Base-by-base conservation (phyloP, 805 yeast species). In the Scheffersomyces stipitis region DNA sequence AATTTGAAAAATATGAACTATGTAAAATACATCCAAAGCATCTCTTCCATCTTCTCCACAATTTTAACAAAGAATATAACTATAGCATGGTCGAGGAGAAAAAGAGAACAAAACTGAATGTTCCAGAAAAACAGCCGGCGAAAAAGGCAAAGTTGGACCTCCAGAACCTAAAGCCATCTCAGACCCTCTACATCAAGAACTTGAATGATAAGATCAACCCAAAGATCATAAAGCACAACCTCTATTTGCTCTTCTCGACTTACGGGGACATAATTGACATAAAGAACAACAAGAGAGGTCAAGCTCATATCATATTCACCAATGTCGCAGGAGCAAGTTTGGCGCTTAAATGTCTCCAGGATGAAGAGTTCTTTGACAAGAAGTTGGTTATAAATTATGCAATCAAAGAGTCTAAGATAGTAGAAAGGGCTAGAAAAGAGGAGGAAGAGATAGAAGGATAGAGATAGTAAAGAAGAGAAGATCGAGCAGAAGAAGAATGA, bases 251-350 rank as follows among this genome's bases (percentile, higher is more conserved):
- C 4, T 82, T 81, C 46, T 64, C 81, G 10, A 73, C 80, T 0
- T 82, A 70, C 54, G 89, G 88, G 0, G 88, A 82, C 50, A 75
- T 85, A 3, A 52, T 83, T 4, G 73, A 75, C 8, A 66, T 85
- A 8, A 55, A 68, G 26, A 66, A 66, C 37, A 70, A 64, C 38
- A 58, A 70, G 45, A 64, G 86, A 38, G 89, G 88, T 0, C 87
- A 81, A 51, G 89, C 88, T 0, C 84, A 82, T 63, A 56, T 83
- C 2, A 62, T 75, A 1, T 69, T 80, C 45, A 66, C 73, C 23
- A 69, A 72, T 16, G 40, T 64, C 1, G 71, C 69, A 15, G 75
- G 73, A 29, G 81, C 89, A 0, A 63, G 70, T 9, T 33, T 64
- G 31, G 86, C 87, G 0, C 33, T 73, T 42, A 63, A 69, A 26